Base-by-base conservation (phyloP, 768 basidiomycete genomes). In the Russula sp. region DNA sequence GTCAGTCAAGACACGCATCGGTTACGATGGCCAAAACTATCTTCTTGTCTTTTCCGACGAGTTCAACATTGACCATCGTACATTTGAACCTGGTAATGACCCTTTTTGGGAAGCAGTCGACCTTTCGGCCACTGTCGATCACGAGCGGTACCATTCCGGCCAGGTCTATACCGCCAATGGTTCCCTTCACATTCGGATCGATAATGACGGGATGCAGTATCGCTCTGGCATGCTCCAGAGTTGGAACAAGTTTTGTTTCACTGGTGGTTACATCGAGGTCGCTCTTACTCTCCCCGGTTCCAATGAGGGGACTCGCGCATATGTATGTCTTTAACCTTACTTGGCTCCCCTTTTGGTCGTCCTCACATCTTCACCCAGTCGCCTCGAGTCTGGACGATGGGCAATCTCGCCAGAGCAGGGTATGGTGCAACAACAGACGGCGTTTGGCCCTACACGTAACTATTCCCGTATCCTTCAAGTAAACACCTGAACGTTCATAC, bases 171-270 rank as follows among this genome's bases (percentile, higher is more conserved):
- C 91, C 8, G 70, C 76, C 29, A 77, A 81, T 61, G 91, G 91
- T 2, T 71, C 75, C 34, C 78, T 93, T 48, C 81, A 85, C 46
- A 85, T 93, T 66, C 83, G 82, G 6, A 80, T 90, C 79, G 86
- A 88, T 32, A 68, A 77, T 25, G 63, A 93, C 70, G 75, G 75
- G 7, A 77, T 88, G 61, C 75, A 75, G 42, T 93, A 86, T 69
- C 76, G 82, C 66, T 84, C 77, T 69, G 90, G 86, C 5, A 91
- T 93, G 89, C 75, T 94, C 4, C 90, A 93, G 74, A 83, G 82
- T 43, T 94, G 92, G 91, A 93, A 93, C 74, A 91, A 93, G 77
- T 85, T 93, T 69, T 93, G 88, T 72, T 92, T 91, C 69, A 83
- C 87, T 34, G 81, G 80, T 32, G 90, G 90, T 5, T 80, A 80